Percentiles rank a stretch among this genome's conserved stretches.
Evolutionary conservation across 176 grass and related monocot species (phyloP).

Genomic region (Raddia guianensis): DNA sequence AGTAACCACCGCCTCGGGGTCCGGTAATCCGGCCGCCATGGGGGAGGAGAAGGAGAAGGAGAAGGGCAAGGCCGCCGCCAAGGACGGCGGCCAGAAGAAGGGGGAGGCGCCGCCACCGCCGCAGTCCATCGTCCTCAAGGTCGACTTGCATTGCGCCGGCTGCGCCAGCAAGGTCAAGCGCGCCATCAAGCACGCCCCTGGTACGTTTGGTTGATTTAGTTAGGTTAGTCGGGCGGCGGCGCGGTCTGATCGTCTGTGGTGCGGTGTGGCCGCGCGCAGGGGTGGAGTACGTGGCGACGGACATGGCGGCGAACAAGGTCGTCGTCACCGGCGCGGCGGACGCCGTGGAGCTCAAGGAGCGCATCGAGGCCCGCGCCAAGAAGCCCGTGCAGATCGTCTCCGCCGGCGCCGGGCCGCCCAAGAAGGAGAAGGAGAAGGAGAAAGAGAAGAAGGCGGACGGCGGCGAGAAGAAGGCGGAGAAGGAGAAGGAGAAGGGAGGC

Average conservation of each 20-base stretch:
- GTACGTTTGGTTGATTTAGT: constrained; percentile 5
- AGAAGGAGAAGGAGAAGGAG: constrained; percentile 43
- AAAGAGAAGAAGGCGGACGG: constrained; percentile 42
- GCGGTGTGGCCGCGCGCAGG: constrained; percentile 15
- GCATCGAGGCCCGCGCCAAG: constrained; percentile 57
- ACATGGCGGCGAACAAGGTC: constrained; percentile 57
- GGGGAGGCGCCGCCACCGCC: constrained; percentile 26
- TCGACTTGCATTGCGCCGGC: constrained; percentile 82
- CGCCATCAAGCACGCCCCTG: constrained; percentile 53
- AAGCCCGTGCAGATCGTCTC: constrained; percentile 72
- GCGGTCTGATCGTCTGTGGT: neutral
- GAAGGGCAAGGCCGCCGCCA: constrained; percentile 4
- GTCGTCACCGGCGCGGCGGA: constrained; percentile 59
- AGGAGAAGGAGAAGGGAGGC: constrained; percentile 3
- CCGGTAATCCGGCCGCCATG: constrained; percentile 9
- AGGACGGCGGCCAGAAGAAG: constrained; percentile 22
- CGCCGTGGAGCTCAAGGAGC: constrained; percentile 59
- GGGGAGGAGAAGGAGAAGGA: constrained; percentile 49
- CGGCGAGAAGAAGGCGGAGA: constrained; percentile 22
- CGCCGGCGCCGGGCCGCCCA: constrained; percentile 51
- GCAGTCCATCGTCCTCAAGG: constrained; percentile 57
- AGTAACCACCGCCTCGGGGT: neutral
- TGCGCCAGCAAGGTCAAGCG: constrained; percentile 68
- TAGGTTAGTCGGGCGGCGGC: neutral
- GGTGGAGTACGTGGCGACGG: constrained; percentile 47